These are phyloP conservation scores for Hypoxylon intermedium DNA, from an alignment of 495 filamentous ascomycete species.

Conservation along the genomic window DNA sequence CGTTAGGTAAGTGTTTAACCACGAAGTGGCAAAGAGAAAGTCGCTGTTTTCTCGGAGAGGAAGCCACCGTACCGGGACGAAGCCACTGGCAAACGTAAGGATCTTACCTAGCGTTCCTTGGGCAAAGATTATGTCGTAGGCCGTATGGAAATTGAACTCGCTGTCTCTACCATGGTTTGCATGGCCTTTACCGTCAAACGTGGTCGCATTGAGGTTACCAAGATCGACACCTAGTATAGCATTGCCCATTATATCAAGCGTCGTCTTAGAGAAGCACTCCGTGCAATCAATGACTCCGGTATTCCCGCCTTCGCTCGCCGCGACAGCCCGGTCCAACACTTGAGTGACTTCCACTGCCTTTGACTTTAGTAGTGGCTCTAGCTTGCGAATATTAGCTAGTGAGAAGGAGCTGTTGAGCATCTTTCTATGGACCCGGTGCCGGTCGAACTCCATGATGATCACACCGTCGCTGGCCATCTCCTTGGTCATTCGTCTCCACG, in stretches of 20 bases:
- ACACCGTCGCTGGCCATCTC: conserved; percentile 23
- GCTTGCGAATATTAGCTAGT: neutral
- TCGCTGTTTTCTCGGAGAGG: conserved; percentile 35
- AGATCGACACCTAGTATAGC: conserved; percentile 75
- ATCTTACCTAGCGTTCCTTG: conserved; percentile 41
- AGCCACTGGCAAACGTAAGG: conserved; percentile 31
- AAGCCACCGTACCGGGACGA: conserved; percentile 39
- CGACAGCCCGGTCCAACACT: conserved; percentile 11
- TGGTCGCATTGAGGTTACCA: conserved; percentile 54
- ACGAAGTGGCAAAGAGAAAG: conserved; percentile 27
- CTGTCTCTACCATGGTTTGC: neutral
- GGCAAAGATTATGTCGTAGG: conserved; percentile 26
- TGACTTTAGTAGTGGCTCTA: neutral
- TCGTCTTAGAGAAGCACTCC: conserved; percentile 39
- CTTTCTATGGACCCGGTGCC: conserved; percentile 21
- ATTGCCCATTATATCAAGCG: conserved; percentile 74
- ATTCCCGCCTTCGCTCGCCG: neutral
- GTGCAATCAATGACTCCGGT: neutral
- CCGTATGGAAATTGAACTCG: conserved; percentile 14
- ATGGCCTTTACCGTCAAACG: neutral
- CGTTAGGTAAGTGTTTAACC: conserved; percentile 41
- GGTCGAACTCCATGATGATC: conserved; percentile 26
- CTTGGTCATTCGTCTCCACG: conserved; percentile 3
- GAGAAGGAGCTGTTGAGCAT: conserved; percentile 11
- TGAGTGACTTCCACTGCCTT: neutral